These are phyloP conservation scores for Erysimum cheiranthoides DNA, from an alignment of 345 rosid genomes.

Conservation along the genomic window DNA sequence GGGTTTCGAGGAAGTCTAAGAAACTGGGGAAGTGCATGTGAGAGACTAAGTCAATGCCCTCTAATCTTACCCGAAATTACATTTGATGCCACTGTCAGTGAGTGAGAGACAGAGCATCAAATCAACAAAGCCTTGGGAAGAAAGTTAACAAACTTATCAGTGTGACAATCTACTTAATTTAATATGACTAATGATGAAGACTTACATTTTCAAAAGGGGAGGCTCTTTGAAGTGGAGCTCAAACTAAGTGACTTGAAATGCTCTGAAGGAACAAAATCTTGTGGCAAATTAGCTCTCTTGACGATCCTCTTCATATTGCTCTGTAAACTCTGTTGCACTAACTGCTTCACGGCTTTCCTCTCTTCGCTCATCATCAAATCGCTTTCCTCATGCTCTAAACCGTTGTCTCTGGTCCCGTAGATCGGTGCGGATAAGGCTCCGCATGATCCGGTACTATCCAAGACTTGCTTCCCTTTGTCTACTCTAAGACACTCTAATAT, in stretches of 20 bases:
- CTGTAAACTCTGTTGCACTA: conserved; percentile 96
- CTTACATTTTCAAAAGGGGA: conserved; percentile 73
- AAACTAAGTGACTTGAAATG: conserved; percentile 84
- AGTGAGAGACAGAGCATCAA: conserved; percentile 48
- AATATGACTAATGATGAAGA: conserved; percentile 24
- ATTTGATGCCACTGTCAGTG: conserved; percentile 42
- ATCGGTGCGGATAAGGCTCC: conserved; percentile 88
- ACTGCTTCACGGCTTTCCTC: conserved; percentile 91
- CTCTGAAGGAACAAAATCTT: conserved; percentile 93
- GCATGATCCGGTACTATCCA: conserved; percentile 59
- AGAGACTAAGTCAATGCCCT: conserved; percentile 23
- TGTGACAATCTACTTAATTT: not conserved
- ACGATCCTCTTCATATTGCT: conserved; percentile 93
- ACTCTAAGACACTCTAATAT: conserved; percentile 77
- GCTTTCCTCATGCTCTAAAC: conserved; percentile 59
- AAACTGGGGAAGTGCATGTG: conserved; percentile 39
- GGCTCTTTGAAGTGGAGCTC: conserved; percentile 93
- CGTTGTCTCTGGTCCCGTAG: conserved; percentile 57
- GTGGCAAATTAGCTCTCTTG: conserved; percentile 95
- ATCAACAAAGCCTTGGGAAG: conserved; percentile 29
- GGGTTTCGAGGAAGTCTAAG: conserved; percentile 35
- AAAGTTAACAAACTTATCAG: conserved; percentile 35
- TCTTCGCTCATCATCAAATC: conserved; percentile 90
- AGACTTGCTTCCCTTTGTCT: conserved; percentile 90
- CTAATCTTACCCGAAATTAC: conserved; percentile 20